Evolutionary conservation across 352 stramenopile species (phyloP), one percentile per base, ranked within the genome.

Genomic region (Pythium vanterpoolii): DNA sequence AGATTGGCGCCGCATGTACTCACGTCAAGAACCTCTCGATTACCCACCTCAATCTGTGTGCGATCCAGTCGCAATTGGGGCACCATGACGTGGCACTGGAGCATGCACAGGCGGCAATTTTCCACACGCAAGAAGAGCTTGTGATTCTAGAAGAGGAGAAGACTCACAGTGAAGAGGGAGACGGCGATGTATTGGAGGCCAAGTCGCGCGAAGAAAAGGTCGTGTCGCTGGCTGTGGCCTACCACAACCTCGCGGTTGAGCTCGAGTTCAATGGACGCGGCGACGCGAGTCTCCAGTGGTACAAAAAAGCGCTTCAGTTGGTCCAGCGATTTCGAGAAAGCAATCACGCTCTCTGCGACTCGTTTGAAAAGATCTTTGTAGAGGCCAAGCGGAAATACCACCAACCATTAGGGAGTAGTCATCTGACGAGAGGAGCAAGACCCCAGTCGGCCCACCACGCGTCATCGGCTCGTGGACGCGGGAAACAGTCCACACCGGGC

Each of bases 11-110:
- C 0, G 54, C 68, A 5, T 74, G 75, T 13, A 62, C 72, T 0
- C 68, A 87, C 28, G 79, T 93, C 26, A 79, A 83, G 47, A 93
- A 93, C 38, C 58, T 93, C 8, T 90, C 83, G 16, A 86, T 93
- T 64, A 93, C 83, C 18, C 79, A 90, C 46, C 56, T 93, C 9
- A 93, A 93, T 56, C 46, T 93, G n/a, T 93, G 83, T 52, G 83
- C 83, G 18, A 87, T 90, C 51, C 73, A 90, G 45, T 90, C 80
- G 7, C 83, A 93, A 56, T 66, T 93, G 19, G 79, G 77, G 0
- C 68, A 79, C 8, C 83, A 93, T 14, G 81, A 90, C 28, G 60
- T 89, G 2, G 73, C 83, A 3, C 59, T 93, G 8, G 81, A 93
- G 57, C 81, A 93, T 34, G 83, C 83, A 0, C 83, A 93, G 42